Evolutionary conservation across 495 filamentous ascomycete species (phyloP).

Genomic region (Penicillium bialowiezense): DNA sequence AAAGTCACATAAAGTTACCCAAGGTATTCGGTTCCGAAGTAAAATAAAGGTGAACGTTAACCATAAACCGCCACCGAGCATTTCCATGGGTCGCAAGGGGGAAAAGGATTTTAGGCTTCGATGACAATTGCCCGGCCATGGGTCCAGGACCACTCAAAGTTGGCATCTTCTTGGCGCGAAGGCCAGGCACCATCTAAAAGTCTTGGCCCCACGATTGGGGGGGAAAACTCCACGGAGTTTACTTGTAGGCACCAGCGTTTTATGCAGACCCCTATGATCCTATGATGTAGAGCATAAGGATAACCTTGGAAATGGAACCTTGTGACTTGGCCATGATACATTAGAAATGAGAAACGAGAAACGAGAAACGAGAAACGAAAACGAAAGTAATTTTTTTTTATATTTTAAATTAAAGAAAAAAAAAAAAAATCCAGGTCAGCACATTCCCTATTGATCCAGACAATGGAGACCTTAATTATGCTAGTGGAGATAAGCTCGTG

Average conservation of each 20-base stretch:
- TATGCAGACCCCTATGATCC: neutral
- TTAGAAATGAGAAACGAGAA: neutral
- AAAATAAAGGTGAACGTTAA: conserved; percentile 6
- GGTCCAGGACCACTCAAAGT: conserved; percentile 7
- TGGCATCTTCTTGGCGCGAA: conserved; percentile 13
- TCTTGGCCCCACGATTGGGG: conserved; percentile 7
- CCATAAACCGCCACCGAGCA: neutral
- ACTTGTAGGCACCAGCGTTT: conserved; percentile 8
- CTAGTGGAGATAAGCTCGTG: conserved; percentile 48
- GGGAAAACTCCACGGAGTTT: neutral
- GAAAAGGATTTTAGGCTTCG: conserved; percentile 21
- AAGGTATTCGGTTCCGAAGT: neutral
- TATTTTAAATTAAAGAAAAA: neutral
- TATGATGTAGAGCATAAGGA: neutral
- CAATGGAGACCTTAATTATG: conserved; percentile 34
- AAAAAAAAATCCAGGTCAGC: neutral
- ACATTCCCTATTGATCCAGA: conserved; percentile 16
- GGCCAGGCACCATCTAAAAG: conserved; percentile 6
- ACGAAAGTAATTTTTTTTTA: no score
- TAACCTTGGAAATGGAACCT: neutral
- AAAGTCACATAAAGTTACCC: conserved; percentile 1
- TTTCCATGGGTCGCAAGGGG: conserved; percentile 16
- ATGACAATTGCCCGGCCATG: conserved; percentile 23
- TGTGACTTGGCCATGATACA: neutral
- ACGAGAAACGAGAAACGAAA: neutral